Evolutionary conservation across 169 alveolate species (phyloP).

Genomic region (Plasmodium falciparum): DNA sequence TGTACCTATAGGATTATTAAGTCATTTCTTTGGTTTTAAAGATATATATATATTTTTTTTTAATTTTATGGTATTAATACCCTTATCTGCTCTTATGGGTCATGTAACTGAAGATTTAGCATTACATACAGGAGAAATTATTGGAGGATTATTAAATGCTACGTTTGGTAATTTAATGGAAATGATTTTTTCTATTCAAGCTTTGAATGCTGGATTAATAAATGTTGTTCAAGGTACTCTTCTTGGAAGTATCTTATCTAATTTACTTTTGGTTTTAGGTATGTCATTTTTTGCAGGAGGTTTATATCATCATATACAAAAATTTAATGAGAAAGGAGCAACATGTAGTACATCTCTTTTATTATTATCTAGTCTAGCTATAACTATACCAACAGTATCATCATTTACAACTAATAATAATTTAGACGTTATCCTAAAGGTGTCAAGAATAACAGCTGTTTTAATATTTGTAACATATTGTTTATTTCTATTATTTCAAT

Average conservation of each 20-base stretch:
- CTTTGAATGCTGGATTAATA: constrained; percentile 83
- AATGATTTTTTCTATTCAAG: constrained; percentile 91
- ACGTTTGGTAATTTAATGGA: constrained; percentile 93
- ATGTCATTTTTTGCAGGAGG: constrained; percentile 93
- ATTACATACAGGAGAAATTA: constrained; percentile 88
- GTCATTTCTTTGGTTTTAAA: constrained; percentile 79
- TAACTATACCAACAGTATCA: constrained; percentile 88
- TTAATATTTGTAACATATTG: constrained; percentile 84
- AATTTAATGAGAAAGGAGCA: constrained; percentile 90
- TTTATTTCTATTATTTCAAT: constrained; percentile 86
- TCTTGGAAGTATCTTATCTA: constrained; percentile 90
- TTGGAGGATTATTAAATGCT: constrained; percentile 92
- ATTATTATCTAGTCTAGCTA: constrained; percentile 87
- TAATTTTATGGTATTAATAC: constrained; percentile 88
- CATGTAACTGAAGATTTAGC: constrained; percentile 90
- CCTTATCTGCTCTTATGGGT: constrained; percentile 90
- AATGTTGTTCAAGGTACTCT: constrained; percentile 91
- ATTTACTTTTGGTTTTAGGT: constrained; percentile 89
- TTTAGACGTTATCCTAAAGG: constrained; percentile 78
- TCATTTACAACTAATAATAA: constrained; percentile 74
- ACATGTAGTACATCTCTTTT: constrained; percentile 87
- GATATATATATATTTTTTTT: constrained; percentile 81
- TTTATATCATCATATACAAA: constrained; percentile 88
- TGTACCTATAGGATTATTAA: constrained; percentile 83
- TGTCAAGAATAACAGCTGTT: constrained; percentile 88